phyloP scores from a whole-genome alignment of 2,329 filamentous ascomycete genomes.

The Alternaria ventricosa region DNA sequence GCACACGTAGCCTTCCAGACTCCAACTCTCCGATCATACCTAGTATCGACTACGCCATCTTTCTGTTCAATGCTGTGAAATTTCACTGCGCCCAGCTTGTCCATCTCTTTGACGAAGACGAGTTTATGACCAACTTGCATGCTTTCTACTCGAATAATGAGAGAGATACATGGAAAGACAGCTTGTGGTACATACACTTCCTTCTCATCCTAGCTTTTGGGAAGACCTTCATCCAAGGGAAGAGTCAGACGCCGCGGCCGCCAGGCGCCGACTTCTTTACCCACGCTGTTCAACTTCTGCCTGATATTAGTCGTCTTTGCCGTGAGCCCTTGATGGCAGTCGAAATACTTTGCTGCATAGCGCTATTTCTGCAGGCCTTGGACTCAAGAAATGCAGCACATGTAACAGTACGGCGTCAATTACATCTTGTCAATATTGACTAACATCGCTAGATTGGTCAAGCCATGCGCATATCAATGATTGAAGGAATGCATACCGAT shows the following conservation, averaged over 20 bases:
- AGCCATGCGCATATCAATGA: slow-evolving; percentile 58
- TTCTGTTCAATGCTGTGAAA: slow-evolving; percentile 63
- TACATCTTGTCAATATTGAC: neutral
- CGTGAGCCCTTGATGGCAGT: slow-evolving; percentile 55
- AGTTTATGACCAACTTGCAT: slow-evolving; percentile 56
- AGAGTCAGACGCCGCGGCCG: slow-evolving; percentile 42
- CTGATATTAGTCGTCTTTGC: slow-evolving; percentile 53
- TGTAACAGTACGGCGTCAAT: slow-evolving; percentile 48
- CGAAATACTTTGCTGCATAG: slow-evolving; percentile 60
- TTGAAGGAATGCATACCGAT: slow-evolving; percentile 61
- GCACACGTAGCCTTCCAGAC: slow-evolving; percentile 39
- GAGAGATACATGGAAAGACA: slow-evolving; percentile 29
- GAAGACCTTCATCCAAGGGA: slow-evolving; percentile 58
- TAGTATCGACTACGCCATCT: slow-evolving; percentile 59
- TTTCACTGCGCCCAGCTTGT: slow-evolving; percentile 63
- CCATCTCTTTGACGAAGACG: slow-evolving; percentile 62
- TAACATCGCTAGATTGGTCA: slow-evolving; percentile 53
- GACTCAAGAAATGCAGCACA: slow-evolving; percentile 58
- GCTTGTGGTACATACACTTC: slow-evolving; percentile 62
- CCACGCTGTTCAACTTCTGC: slow-evolving; percentile 65
- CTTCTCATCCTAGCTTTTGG: slow-evolving; percentile 63
- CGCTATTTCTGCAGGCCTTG: slow-evolving; percentile 61
- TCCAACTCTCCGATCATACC: slow-evolving; percentile 53
- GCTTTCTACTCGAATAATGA: slow-evolving; percentile 50
- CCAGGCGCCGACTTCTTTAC: slow-evolving; percentile 67